Percentiles rank a stretch among this genome's conserved stretches.
Conservation (phyloP, 1,139 yeast species). For the Maudiozyma humilis region DNA sequence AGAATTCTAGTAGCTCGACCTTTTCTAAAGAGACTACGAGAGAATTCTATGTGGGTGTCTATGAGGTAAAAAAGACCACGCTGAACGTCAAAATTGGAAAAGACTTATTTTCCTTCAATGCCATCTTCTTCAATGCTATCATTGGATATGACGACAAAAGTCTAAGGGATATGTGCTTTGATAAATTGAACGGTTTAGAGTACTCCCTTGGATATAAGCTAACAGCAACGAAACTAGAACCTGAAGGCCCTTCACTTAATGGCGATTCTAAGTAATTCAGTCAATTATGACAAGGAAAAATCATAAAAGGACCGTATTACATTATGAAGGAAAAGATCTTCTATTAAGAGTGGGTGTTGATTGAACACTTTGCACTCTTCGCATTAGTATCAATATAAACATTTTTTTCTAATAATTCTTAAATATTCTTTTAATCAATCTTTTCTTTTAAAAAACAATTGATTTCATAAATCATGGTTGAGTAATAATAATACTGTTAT, state of each 20-base stretch:
- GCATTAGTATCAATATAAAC: too few relatives aligned
- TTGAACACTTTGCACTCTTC: too few relatives aligned
- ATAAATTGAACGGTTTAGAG: slow-evolving; percentile 23
- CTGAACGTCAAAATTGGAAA: slow-evolving; percentile 5
- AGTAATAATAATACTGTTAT: too few relatives aligned
- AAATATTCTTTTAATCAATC: too few relatives aligned
- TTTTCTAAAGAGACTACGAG: slow-evolving; percentile 19
- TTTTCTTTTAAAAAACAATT: too few relatives aligned
- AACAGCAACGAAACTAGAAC: slow-evolving; percentile 21
- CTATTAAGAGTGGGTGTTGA: too few relatives aligned
- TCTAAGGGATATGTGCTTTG: slow-evolving; percentile 21
- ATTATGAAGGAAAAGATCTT: too few relatives aligned
- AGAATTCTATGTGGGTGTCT: slow-evolving; percentile 32
- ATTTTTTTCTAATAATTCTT: too few relatives aligned
- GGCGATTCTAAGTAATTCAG: too few relatives aligned
- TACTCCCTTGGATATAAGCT: slow-evolving; percentile 25
- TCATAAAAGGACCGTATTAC: too few relatives aligned
- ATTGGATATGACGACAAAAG: slow-evolving; percentile 29
- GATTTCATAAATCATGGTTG: too few relatives aligned
- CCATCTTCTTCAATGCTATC: slow-evolving; percentile 26
- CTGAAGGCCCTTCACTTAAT: slow-evolving; percentile 10
- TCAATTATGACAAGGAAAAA: too few relatives aligned
- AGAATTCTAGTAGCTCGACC: slow-evolving; percentile 3
- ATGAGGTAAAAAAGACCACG: slow-evolving; percentile 25
- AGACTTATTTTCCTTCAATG: slow-evolving; percentile 12